Evolutionary conservation across 345 rosid species (phyloP), one percentile per base, ranked within the genome.

Genomic region (Rubroshorea leprosula): DNA sequence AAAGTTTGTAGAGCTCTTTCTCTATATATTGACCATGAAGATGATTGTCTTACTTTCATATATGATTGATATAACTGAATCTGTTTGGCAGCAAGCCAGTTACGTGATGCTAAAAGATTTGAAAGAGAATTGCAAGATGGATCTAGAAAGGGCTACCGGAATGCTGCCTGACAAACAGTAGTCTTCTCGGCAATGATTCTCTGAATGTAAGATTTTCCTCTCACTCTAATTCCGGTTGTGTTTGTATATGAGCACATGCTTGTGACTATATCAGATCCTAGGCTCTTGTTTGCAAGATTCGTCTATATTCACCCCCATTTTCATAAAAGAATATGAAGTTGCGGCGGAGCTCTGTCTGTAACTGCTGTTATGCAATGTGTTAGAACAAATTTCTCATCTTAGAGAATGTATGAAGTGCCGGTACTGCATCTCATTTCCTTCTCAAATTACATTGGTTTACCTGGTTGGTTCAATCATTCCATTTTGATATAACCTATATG

Each of bases 61-160:
- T 44, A 29, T 58, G 22, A 51, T 66, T 51, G 64, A 41, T n/a
- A n/a, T n/a, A n/a, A n/a, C n/a, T n/a, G 59, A 46, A 50, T 62
- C 31, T 62, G 31, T 39, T 53, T 68, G 51, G 74, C 92, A 88
- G 98, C 85, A 88, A 78, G 61, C 73, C 17, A 69, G 74, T 54
- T 80, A 75, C 68, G 51, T 41, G 31, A 44, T 74, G 20, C 72
- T 88, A 67, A 81, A 68, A 70, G 86, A 88, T 56, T 58, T 84
- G 73, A 81, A 88, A 66, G 92, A 82, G 70, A 71, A 78, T 55
- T 77, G 98, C 83, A 85, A 78, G 82, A 72, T 63, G 61, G 92
- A 84, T 70, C 71, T 86, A 18, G 95, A 78, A 77, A 78, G 64
- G 57, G 71, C 66, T n/a, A 70, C 57, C 12, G 12, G 12, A n/a